These are phyloP conservation scores for Trifolium pratense DNA, from an alignment of 306 rosid species.

Conservation along the genomic window DNA sequence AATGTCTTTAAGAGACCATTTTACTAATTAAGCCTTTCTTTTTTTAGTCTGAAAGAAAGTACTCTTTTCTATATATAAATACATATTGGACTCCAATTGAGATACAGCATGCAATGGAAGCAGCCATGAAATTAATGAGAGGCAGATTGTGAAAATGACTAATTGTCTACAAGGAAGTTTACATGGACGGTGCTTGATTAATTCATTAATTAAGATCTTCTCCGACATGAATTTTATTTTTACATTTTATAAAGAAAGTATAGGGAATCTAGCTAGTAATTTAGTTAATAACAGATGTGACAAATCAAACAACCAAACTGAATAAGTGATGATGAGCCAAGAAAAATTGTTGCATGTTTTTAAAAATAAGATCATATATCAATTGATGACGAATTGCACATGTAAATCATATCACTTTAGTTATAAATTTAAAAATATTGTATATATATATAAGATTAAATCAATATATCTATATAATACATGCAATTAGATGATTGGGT, in stretches of 20 bases:
- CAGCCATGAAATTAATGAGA: slow-evolving; percentile 39
- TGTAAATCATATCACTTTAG: too few relatives aligned
- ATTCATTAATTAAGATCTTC: slow-evolving; percentile 3
- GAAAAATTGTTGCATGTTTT: slow-evolving; percentile 37
- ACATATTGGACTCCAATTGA: slow-evolving; percentile 49
- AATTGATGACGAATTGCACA: slow-evolving; percentile 2
- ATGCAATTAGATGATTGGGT: too few relatives aligned
- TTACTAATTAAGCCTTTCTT: too few relatives aligned
- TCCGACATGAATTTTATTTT: slow-evolving; percentile 12
- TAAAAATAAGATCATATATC: too few relatives aligned
- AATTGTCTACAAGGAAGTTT: slow-evolving; percentile 29
- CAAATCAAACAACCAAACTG: slow-evolving; percentile 23
- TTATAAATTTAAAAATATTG: too few relatives aligned
- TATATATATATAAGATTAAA: too few relatives aligned
- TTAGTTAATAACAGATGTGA: slow-evolving; percentile 47
- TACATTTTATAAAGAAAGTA: not conserved
- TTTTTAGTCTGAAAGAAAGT: too few relatives aligned
- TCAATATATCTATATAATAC: too few relatives aligned
- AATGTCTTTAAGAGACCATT: too few relatives aligned
- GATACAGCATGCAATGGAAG: slow-evolving; percentile 46
- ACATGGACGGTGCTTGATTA: slow-evolving; percentile 35
- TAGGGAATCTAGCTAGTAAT: slow-evolving; percentile 14
- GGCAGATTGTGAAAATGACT: slow-evolving; percentile 49
- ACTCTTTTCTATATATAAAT: not conserved
- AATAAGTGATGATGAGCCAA: slow-evolving; percentile 29